Evolutionary conservation across 1,284 basidiomycete genomes (phyloP).

Genomic region (Ustilago lituana): DNA sequence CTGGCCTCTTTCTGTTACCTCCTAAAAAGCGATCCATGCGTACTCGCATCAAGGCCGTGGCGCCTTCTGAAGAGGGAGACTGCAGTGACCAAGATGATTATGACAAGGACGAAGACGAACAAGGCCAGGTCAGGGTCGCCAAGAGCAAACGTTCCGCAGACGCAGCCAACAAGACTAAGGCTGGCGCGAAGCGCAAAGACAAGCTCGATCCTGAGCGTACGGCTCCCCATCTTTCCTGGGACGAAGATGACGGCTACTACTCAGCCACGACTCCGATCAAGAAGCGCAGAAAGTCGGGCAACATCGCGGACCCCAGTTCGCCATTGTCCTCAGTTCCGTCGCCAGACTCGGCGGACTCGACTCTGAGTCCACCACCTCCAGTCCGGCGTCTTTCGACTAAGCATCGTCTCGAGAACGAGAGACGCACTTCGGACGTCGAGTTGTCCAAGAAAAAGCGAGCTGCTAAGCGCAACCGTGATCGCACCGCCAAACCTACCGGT

Average conservation of each 20-base stretch:
- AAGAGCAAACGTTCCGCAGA: constrained; percentile 13
- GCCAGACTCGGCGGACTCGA: constrained; percentile 25
- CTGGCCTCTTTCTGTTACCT: constrained; percentile 50
- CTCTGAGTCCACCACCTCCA: constrained; percentile 28
- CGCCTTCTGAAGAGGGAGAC: constrained; percentile 24
- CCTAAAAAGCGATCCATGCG: constrained; percentile 62
- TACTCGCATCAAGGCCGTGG: constrained; percentile 58
- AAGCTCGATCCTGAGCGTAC: constrained; percentile 17
- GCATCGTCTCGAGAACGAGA: constrained; percentile 27
- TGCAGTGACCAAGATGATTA: too few species aligned
- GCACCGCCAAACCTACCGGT: constrained; percentile 7
- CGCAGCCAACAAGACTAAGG: constrained; percentile 5
- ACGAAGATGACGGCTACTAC: constrained; percentile 18
- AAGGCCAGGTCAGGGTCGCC: neutral
- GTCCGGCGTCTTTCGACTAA: constrained; percentile 27
- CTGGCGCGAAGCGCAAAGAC: constrained; percentile 21
- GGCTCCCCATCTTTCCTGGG: constrained; percentile 21
- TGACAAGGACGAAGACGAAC: too few species aligned
- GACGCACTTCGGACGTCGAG: constrained; percentile 30
- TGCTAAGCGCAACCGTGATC: constrained; percentile 18
- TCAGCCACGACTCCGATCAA: constrained; percentile 24
- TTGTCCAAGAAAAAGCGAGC: constrained; percentile 38
- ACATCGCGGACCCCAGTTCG: constrained; percentile 47
- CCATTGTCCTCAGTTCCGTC: constrained; percentile 44
- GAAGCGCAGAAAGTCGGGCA: constrained; percentile 49